Percentiles rank a stretch among this genome's conserved stretches.
These are phyloP conservation scores for Ephemerocybe angulata DNA, from an alignment of 768 basidiomycete species.

Conservation along the genomic window DNA sequence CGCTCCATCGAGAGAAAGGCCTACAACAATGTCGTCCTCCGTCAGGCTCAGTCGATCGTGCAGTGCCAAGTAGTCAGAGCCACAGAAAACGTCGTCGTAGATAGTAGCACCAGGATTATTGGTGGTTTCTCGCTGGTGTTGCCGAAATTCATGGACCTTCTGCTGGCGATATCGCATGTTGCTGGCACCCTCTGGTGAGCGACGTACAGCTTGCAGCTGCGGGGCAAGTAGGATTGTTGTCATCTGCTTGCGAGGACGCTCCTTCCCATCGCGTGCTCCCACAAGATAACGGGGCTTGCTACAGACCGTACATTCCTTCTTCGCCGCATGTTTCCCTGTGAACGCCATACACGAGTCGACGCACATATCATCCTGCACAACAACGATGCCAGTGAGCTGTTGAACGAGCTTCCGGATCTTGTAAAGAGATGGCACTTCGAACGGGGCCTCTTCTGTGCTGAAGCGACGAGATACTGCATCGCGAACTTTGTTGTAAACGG, in stretches of 20 bases:
- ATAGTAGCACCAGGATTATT: neutral
- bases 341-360: slow-evolving; percentile 23
- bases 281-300: neutral
- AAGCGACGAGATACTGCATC: neutral
- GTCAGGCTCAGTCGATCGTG: slow-evolving; percentile 18
- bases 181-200: slow-evolving; percentile 18
- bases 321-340: slow-evolving; percentile 17
- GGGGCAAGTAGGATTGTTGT: slow-evolving; percentile 41
- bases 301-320: slow-evolving; percentile 17
- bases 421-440: slow-evolving; percentile 18
- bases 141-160: slow-evolving; percentile 20
- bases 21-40: slow-evolving; percentile 30
- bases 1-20: slow-evolving; percentile 37
- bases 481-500: neutral
- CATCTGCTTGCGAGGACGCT: slow-evolving; percentile 24
- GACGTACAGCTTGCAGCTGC: slow-evolving; percentile 35
- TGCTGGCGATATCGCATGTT: slow-evolving; percentile 25
- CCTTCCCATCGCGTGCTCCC: slow-evolving; percentile 4
- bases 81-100: slow-evolving; percentile 30
- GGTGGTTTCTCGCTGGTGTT: slow-evolving; percentile 6
- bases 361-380: slow-evolving; percentile 34
- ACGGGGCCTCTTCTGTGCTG: neutral
- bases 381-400: slow-evolving; percentile 26
- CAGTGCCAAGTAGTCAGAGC: slow-evolving; percentile 24
- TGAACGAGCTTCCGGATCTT: slow-evolving; percentile 19